phyloP scores from a whole-genome alignment of 352 stramenopile species.

The Phytophthora idaei region DNA sequence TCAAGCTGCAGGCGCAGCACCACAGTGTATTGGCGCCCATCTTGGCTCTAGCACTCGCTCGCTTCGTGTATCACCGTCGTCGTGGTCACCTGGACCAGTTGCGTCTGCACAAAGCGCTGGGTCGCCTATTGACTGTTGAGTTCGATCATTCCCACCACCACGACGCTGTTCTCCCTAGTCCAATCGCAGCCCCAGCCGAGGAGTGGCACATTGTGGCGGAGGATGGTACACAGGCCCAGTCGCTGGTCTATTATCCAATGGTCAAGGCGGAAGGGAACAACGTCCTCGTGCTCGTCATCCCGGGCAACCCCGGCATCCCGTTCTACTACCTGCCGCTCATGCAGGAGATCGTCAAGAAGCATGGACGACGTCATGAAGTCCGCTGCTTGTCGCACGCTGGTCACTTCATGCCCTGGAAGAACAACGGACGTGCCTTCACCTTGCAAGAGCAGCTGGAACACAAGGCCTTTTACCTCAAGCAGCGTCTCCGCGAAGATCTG shows the following conservation, averaged over 20 bases:
- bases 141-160: constrained; percentile 7
- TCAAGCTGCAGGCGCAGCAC: constrained; percentile 37
- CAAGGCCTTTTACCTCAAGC: constrained; percentile 54
- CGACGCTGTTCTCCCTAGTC: constrained; percentile 12
- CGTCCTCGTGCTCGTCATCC: constrained; percentile 63
- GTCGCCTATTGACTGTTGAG: constrained; percentile 31
- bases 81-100: constrained; percentile 49
- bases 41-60: constrained; percentile 44
- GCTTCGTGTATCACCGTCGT: constrained; percentile 53
- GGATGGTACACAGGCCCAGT: constrained; percentile 48
- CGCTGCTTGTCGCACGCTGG: constrained; percentile 62
- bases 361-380: constrained; percentile 52
- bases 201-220: constrained; percentile 56
- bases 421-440: constrained; percentile 52
- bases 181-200: constrained; percentile 31
- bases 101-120: constrained; percentile 43
- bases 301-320: constrained; percentile 67
- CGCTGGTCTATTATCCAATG: constrained; percentile 52
- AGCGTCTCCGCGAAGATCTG: constrained; percentile 53
- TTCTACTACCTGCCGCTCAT: constrained; percentile 76
- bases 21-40: constrained; percentile 46
- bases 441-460: constrained; percentile 66
- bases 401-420: constrained; percentile 74
- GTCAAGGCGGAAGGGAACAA: constrained; percentile 28
- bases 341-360: constrained; percentile 48